These are phyloP conservation scores for Fusarium sp. DNA, from an alignment of 2,329 filamentous ascomycete species.

Conservation along the genomic window DNA sequence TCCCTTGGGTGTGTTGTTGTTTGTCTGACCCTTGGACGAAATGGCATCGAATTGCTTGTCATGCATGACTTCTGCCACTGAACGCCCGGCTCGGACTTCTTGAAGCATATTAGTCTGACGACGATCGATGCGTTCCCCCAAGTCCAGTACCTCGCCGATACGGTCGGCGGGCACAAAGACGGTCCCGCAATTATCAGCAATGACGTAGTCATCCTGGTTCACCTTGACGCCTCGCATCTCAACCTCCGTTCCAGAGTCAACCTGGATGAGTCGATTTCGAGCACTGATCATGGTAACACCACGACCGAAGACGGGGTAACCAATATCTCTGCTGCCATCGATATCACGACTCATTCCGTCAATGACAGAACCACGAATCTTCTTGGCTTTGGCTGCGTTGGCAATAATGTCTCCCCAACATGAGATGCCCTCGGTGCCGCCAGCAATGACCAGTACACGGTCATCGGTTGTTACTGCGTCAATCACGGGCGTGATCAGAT, in stretches of 20 bases:
- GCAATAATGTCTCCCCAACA: constrained; percentile 37
- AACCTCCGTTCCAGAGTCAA: background rate
- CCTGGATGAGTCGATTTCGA: background rate
- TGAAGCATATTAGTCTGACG: background rate
- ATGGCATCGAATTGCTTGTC: background rate
- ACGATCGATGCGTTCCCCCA: background rate
- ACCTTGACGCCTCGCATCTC: background rate
- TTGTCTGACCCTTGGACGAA: background rate
- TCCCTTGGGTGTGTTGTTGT: background rate
- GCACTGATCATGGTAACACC: background rate
- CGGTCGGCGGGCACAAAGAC: background rate
- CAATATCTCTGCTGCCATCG: constrained; percentile 47
- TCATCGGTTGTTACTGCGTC: background rate
- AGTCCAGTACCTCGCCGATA: background rate
- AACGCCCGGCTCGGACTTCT: background rate
- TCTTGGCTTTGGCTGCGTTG: constrained; percentile 36
- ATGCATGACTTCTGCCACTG: background rate
- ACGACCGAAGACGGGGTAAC: background rate
- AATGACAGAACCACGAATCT: constrained; percentile 47
- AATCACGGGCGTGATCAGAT: background rate
- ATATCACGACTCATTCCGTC: constrained; percentile 49
- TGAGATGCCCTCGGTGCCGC: constrained; percentile 29
- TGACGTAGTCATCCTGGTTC: background rate
- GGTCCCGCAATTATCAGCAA: background rate
- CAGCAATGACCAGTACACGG: constrained; percentile 12